Conservation (phyloP, 1,284 basidiomycete genomes). For the Leccinum solheimii region DNA sequence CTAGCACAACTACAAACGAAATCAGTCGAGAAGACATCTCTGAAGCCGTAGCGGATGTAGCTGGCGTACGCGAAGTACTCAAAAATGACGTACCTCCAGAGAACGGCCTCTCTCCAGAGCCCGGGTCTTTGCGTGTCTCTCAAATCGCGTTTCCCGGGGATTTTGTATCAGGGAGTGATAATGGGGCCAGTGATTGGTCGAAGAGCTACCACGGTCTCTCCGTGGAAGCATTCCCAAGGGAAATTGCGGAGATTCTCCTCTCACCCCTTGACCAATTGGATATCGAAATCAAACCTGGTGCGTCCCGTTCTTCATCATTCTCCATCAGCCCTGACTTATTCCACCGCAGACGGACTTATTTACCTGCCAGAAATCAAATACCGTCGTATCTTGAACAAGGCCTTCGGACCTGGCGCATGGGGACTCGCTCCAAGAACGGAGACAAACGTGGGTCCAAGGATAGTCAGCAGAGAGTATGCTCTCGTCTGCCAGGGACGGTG, state of each 20-base stretch:
- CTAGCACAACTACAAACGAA: conserved; percentile 27
- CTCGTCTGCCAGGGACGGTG: conserved; percentile 91
- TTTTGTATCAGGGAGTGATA: conserved; percentile 24
- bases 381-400: conserved; percentile 88
- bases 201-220: conserved; percentile 86
- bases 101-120: conserved; percentile 7
- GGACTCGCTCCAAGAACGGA: conserved; percentile 93
- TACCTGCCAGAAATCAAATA: conserved; percentile 99
- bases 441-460: conserved; percentile 85
- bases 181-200: conserved; percentile 75
- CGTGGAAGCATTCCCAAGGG: conserved; percentile 74
- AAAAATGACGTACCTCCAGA: conserved; percentile 16
- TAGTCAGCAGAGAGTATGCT: conserved; percentile 94
- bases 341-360: conserved; percentile 77
- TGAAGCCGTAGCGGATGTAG: conserved; percentile 23
- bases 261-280: conserved; percentile 77
- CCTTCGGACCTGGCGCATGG: conserved; percentile 98
- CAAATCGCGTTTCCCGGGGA: conserved; percentile 32
- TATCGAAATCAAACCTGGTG: conserved; percentile 93
- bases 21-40: conserved; percentile 18
- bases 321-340: background rate
- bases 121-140: conserved; percentile 13
- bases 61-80: conserved; percentile 10
- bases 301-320: conserved; percentile 21
- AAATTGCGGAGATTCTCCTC: conserved; percentile 73